Base-by-base conservation (phyloP, 805 yeast species). In the Zygoascus bituminiphila region DNA sequence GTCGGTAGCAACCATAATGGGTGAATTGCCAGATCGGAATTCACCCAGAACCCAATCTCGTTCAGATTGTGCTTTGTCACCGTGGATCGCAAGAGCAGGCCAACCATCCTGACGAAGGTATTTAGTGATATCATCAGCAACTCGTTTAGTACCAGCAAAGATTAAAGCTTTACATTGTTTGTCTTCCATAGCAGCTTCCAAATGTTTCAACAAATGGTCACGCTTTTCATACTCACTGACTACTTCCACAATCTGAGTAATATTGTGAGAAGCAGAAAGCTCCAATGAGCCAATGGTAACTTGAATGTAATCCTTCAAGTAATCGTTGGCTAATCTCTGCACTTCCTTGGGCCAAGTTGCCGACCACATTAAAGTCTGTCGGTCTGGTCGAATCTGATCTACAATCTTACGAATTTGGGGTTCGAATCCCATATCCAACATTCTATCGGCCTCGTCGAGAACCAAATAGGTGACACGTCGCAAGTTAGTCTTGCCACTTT, bases 271-370 rank as follows among this genome's bases (percentile, higher is more conserved):
- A 54, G 98, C 98, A 62, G 97, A 74, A 62, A 93, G 78, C 70
- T 91, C 98, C 66, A 88, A 76, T 50, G 98, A 93, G 70, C 98
- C 98, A 68, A 93, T 74, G 63, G 86, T 91, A 58, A 93, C 98
- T 75, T 93, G 98, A 65, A 93, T 91, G 64, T 91, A 93, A 67
- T 93, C 96, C 49, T 78, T 71, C 66, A 91, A 77, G 70, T 87
- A 93, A 69, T 93, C 98, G 62, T 83, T 78, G 57, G 97, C 94
- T 65, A 93, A 77, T 58, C 81, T 76, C 76, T 91, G 94, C 55
- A 93, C 98, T 70, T 88, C 95, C 78, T 89, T 91, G 62, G 98
- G 98, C 98, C 98, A 93, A 49, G 98, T 93, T 59, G 98, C 98
- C 54, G 98, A 91, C 98, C 98, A 93, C 97, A 93, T 88, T 62